Base-by-base conservation (phyloP, 1,139 yeast genomes). In the Yamadazyma sp. region DNA sequence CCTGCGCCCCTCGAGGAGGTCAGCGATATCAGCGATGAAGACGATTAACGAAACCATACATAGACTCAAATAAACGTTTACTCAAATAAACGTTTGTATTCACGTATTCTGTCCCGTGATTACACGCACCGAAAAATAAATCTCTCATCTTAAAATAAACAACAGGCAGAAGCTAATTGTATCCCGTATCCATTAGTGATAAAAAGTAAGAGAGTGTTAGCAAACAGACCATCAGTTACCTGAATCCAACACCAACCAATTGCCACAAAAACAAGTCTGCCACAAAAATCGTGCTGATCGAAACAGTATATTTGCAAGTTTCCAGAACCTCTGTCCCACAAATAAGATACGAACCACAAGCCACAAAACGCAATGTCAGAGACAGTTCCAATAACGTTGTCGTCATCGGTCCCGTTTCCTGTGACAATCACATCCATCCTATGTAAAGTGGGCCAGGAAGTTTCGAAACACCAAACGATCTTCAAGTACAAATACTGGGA, bases 401-500 rank as follows among this genome's bases (percentile, higher is more conserved):
- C 91, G 20, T 59, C 66, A 38, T 78, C 83, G 39, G 75, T 81
- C 17, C 81, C 83, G 17, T 85, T 73, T 54, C 94, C 94, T 2
- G 79, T 85, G 31, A 80, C 80, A n/a, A 67, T 85, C 20, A 68
- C 82, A 17, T 68, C 78, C 20, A 62, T 83, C 11, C 57, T 70
- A 30, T 72, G 70, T 40, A 50, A 54, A 2, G 64, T 57, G 2
- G 86, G 84, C 6, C 72, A 72, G 10, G 47, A 54, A 1, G 72
- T 84, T 6, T 47, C 59, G 10, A 77, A 77, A 49, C 86, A 80
- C 56, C 64, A 73, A 26, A 71, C 84, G 2, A 57, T 86, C 10
- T 59, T 84, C 50, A 69, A 77, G 39, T 86, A 81, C 63, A 78
- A 77, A 54, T 85, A 83, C 58, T 79, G 83, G 79, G 86, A 81